Evolutionary conservation across 352 stramenopile genomes (phyloP).

Genomic region (Phytophthora chlamydospora): DNA sequence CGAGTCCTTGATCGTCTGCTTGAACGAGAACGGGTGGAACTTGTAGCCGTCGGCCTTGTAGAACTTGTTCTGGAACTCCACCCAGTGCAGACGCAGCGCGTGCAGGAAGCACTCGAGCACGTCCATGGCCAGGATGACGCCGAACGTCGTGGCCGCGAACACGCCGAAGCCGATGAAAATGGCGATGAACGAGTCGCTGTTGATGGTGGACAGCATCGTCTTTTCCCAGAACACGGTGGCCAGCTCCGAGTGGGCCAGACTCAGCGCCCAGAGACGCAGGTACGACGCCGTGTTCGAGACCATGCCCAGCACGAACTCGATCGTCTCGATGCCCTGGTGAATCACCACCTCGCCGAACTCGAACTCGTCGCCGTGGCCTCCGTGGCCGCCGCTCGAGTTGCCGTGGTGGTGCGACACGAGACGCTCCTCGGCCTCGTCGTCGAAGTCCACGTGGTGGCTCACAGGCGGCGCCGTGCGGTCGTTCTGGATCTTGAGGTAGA

Average conservation of each 20-base stretch:
- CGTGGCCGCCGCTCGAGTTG: slow-evolving; percentile 42
- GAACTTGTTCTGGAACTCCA: slow-evolving; percentile 99
- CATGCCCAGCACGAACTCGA: slow-evolving; percentile 99
- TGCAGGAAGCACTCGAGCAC: slow-evolving; percentile 99
- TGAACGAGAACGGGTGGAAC: slow-evolving; percentile 97
- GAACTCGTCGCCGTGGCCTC: slow-evolving; percentile 84
- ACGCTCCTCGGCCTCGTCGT: slow-evolving; percentile 76
- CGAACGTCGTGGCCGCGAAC: slow-evolving; percentile 96
- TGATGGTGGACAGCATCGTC: slow-evolving; percentile 97
- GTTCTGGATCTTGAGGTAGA: slow-evolving; percentile 89
- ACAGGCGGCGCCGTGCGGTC: slow-evolving; percentile 57
- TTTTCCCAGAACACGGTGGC: slow-evolving; percentile 98
- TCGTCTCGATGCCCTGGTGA: slow-evolving; percentile 99
- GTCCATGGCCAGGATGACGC: slow-evolving; percentile 99
- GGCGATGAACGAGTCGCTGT: slow-evolving; percentile 96
- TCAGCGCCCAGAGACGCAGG: slow-evolving; percentile 99
- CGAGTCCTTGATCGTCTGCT: slow-evolving; percentile 78
- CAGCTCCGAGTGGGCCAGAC: slow-evolving; percentile 96
- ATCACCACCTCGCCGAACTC: slow-evolving; percentile 98
- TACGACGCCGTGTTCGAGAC: slow-evolving; percentile 99
- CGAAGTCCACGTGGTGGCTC: slow-evolving; percentile 76
- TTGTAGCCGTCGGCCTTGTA: slow-evolving; percentile 98
- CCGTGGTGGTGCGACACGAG: slow-evolving; percentile 55
- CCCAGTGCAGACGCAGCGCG: slow-evolving; percentile 98
- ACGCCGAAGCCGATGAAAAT: slow-evolving; percentile 96